Base-by-base conservation (phyloP, 805 yeast species). In the Candida nitratophila region DNA sequence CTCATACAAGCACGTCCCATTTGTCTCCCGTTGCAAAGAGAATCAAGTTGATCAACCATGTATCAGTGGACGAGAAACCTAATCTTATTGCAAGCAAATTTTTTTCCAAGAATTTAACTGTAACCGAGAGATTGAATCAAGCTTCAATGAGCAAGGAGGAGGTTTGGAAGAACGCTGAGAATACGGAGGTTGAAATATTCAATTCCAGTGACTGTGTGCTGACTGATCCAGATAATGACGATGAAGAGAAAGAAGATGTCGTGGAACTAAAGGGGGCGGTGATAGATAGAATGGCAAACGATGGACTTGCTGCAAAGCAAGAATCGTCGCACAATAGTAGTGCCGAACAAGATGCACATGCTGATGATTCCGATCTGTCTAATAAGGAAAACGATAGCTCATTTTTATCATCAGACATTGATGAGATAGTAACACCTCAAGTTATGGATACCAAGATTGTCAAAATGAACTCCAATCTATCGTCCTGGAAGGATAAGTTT, bases 171-270 rank as follows among this genome's bases (percentile, higher is more conserved):
- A 5, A 5, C 9, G 38, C 4, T 21, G 26, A 30, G 7, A n/a
- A 14, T 12, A 4, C n/a, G n/a, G 41, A 8, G 17, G 24, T n/a
- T 5, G 26, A 39, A 15, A 7, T 19, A 15, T n/a, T 37, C 9
- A 50, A 55, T 40, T 54, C 63, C 2, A 61, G 65, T 39, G 66
- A 61, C 26, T 60, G 50, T 34, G 57, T 52, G 17, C 39, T 54
- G 9, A 60, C 61, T 6, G 63, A 58, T 37, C 61, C 55, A 1
- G 58, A 58, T 21, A 51, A 53, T 16, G 56, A 54, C 29, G 51
- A 49, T 9, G 55, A 53, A 14, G 40, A 29, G 12, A n/a, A 27
- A 24, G 31, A 24, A 9, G 38, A 20, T 12, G 12, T 8, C 5
- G 36, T 17, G 11, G 22, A 33, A 10, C 14, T 16, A 21, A 17